These are phyloP conservation scores for Umbelopsis sp. DNA, from an alignment of 192 early-diverging fungal species.

Conservation along the genomic window DNA sequence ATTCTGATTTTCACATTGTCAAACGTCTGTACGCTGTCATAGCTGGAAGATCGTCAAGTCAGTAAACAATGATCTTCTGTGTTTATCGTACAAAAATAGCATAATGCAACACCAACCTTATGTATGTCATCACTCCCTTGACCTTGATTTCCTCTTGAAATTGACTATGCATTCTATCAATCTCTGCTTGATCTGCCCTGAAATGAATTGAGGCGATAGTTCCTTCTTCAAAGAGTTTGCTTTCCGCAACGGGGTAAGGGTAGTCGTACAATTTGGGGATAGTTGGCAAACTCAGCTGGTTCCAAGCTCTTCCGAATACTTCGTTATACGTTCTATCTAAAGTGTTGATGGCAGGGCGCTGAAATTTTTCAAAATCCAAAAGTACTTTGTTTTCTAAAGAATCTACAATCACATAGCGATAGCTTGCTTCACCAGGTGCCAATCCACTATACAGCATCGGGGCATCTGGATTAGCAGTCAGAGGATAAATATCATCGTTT, in stretches of 20 bases:
- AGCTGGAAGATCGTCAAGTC: constrained; percentile 4
- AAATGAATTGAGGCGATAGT: constrained; percentile 40
- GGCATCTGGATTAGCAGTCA: neutral
- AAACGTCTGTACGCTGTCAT: constrained; percentile 25
- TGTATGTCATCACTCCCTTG: constrained; percentile 20
- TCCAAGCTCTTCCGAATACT: constrained; percentile 30
- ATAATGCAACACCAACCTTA: constrained; percentile 6
- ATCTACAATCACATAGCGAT: constrained; percentile 25
- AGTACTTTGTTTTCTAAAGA: neutral
- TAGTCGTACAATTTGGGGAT: constrained; percentile 22
- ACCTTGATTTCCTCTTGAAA: constrained; percentile 14
- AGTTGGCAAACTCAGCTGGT: constrained; percentile 12
- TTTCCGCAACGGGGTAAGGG: constrained; percentile 27
- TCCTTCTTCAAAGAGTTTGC: constrained; percentile 42
- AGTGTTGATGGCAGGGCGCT: constrained; percentile 23
- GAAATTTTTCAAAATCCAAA: constrained; percentile 25
- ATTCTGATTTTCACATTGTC: constrained; percentile 39
- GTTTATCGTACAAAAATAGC: neutral
- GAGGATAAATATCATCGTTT: constrained; percentile 20
- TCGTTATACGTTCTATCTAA: constrained; percentile 24
- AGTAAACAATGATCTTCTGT: neutral
- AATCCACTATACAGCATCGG: constrained; percentile 23
- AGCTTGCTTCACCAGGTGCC: constrained; percentile 7
- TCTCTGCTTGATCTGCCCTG: constrained; percentile 27
- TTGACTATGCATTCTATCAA: constrained; percentile 29